Conservation (phyloP, 495 filamentous ascomycete species). For the Aspergillus biplanus region DNA sequence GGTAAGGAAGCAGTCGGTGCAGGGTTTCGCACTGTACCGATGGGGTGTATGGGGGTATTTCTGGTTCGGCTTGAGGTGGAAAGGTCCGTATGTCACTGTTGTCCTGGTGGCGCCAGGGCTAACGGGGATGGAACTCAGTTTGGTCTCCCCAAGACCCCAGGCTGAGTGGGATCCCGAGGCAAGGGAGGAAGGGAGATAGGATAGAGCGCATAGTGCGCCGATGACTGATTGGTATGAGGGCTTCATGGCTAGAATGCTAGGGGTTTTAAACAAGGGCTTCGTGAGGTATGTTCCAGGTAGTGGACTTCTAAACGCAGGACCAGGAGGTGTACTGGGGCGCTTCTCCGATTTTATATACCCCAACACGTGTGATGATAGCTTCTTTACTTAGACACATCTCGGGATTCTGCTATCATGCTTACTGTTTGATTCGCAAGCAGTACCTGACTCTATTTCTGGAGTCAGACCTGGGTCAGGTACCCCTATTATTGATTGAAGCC, state of each 20-base stretch:
- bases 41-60: not conserved
- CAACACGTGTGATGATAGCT: not conserved
- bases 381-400: not conserved
- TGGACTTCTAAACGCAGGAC: not conserved
- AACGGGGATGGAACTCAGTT: not conserved
- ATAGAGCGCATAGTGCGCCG: not conserved
- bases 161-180: not conserved
- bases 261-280: not conserved
- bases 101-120: not conserved
- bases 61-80: not conserved
- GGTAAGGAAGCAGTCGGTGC: not conserved
- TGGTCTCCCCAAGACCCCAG: not conserved
- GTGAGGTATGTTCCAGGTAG: not conserved
- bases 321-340: not conserved
- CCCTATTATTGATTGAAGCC: no score
- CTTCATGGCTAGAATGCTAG: not conserved
- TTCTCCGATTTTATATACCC: not conserved
- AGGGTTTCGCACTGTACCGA: not conserved
- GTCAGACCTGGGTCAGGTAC: no score
- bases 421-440: no score
- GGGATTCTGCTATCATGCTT: not conserved
- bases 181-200: not conserved
- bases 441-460: no score
- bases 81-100: not conserved
- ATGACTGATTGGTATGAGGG: not conserved